Percentiles rank a stretch among this genome's conserved stretches.
Evolutionary conservation across 768 basidiomycete genomes (phyloP).

Genomic region (Mycena kentingensis): DNA sequence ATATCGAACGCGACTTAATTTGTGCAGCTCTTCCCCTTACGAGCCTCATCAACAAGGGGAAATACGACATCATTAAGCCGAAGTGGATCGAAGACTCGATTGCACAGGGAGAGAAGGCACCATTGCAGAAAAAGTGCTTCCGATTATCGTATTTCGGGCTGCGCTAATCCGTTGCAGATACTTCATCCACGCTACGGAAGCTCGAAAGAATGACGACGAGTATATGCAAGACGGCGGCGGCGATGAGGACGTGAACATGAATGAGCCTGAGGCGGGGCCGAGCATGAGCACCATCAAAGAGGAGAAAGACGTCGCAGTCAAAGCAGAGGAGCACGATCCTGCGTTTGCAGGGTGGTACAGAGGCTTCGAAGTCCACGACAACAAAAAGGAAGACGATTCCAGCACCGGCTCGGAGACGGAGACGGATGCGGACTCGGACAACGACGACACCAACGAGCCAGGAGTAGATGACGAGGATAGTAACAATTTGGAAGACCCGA

Average conservation of each 20-base stretch:
- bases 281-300: constrained; percentile 27
- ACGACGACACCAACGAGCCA: constrained; percentile 52
- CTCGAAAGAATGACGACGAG: constrained; percentile 50
- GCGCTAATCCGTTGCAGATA: constrained; percentile 47
- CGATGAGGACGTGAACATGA: constrained; percentile 30
- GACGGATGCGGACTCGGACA: constrained; percentile 71
- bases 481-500: constrained; percentile 39
- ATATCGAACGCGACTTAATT: not conserved
- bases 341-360: constrained; percentile 57
- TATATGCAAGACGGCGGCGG: constrained; percentile 49
- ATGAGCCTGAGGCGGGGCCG: constrained; percentile 24
- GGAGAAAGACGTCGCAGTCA: constrained; percentile 27
- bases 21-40: constrained; percentile 50
- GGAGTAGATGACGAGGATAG: constrained; percentile 25
- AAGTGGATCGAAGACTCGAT: constrained; percentile 83
- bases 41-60: constrained; percentile 67
- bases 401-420: constrained; percentile 50
- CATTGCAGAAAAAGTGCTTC: constrained; percentile 67
- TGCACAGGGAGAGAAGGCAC: constrained; percentile 52
- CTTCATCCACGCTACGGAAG: constrained; percentile 72
- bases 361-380: constrained; percentile 48
- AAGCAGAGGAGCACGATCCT: constrained; percentile 43
- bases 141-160: not conserved
- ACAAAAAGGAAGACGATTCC: constrained; percentile 26
- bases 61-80: constrained; percentile 74